A percentile compares a stretch with the other conserved stretches of the same genome.
Evolutionary conservation across 164 flowering plant species (phyloP).

Genomic region (Euptelea pleiosperma): DNA sequence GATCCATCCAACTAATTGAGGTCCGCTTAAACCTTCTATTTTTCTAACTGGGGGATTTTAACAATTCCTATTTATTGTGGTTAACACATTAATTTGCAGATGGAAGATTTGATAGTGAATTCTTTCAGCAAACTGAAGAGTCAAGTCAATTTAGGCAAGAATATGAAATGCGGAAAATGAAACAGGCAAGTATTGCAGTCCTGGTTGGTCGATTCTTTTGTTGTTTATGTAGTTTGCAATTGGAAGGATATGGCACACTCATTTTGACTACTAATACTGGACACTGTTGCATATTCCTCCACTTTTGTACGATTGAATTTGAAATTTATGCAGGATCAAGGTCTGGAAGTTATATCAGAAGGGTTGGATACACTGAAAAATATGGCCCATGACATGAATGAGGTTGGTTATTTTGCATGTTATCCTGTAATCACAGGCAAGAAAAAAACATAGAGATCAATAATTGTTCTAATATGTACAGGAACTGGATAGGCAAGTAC

Average conservation of each 20-base stretch:
- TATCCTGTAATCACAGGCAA: not conserved
- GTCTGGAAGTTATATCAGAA: conserved; percentile 80
- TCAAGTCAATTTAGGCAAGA: conserved; percentile 80
- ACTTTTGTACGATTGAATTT: not conserved
- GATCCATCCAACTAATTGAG: conserved; percentile 6
- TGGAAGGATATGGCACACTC: not conserved
- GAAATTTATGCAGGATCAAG: conserved; percentile 67
- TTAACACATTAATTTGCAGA: conserved; percentile 29
- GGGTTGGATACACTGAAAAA: conserved; percentile 88
- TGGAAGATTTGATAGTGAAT: conserved; percentile 68
- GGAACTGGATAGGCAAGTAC: conserved; percentile 97
- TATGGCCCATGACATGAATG: conserved; percentile 97
- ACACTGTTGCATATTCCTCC: not conserved
- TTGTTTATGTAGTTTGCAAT: not conserved
- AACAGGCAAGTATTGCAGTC: conserved; percentile 51
- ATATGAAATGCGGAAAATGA: conserved; percentile 87
- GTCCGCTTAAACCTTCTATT: not conserved
- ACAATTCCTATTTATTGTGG: not conserved
- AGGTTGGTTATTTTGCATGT: conserved; percentile 43
- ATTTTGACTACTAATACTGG: not conserved
- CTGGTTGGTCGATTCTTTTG: not conserved
- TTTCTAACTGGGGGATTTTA: not conserved
- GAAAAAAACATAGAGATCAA: not conserved
- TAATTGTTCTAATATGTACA: conserved; percentile 28
- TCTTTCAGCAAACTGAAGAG: conserved; percentile 66